Conservation (phyloP, 768 basidiomycete genomes). For the Lactarius sp. region DNA sequence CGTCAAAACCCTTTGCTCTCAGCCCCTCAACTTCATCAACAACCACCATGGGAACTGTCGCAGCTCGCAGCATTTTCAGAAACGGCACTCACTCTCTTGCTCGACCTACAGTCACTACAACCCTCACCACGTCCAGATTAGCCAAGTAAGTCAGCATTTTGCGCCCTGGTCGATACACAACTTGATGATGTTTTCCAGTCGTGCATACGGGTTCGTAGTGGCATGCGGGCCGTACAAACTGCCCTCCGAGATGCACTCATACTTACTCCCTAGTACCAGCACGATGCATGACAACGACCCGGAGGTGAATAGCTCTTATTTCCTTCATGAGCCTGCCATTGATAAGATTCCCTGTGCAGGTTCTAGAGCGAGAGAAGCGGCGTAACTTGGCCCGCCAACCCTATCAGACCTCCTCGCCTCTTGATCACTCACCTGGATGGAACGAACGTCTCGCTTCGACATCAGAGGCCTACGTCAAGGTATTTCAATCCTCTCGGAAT, state of each 20-base stretch:
- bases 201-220: constrained; percentile 18
- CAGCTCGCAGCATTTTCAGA: constrained; percentile 21
- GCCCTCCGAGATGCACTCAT: not conserved
- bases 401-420: constrained; percentile 44
- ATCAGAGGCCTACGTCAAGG: constrained; percentile 67
- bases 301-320: constrained; percentile 35
- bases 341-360: constrained; percentile 29
- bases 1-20: not conserved
- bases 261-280: constrained; percentile 27
- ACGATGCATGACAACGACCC: constrained; percentile 59
- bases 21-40: not conserved
- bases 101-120: constrained; percentile 10
- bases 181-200: constrained; percentile 1
- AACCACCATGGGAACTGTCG: constrained; percentile 9
- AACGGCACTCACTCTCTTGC: constrained; percentile 23
- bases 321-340: not conserved
- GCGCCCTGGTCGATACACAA: not conserved
- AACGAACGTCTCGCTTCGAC: constrained; percentile 58
- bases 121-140: constrained; percentile 1
- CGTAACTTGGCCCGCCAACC: constrained; percentile 44
- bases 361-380: constrained; percentile 49
- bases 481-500: constrained; percentile 21
- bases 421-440: constrained; percentile 62
- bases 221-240: not conserved
- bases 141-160: constrained; percentile 5